A percentile compares a stretch with the other conserved stretches of the same genome.
These are phyloP conservation scores for Clitoria ternatea DNA, from an alignment of 306 rosid species.

Conservation along the genomic window DNA sequence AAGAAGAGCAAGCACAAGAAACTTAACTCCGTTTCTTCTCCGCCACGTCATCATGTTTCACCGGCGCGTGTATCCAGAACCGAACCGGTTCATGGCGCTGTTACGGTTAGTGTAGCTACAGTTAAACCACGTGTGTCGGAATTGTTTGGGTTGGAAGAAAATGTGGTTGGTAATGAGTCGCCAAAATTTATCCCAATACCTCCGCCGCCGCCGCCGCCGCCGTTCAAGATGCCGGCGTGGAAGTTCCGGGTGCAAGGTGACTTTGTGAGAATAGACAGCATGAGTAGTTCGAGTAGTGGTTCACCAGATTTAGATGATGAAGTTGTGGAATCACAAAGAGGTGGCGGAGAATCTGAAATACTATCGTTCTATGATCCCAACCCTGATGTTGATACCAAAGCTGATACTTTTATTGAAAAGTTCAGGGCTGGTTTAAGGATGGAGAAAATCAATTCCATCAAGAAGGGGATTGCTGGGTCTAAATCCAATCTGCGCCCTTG, in stretches of 20 bases:
- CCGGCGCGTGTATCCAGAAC: conserved; percentile 25
- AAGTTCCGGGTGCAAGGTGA: conserved; percentile 61
- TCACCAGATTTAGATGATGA: conserved; percentile 58
- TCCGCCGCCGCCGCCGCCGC: conserved; percentile 69
- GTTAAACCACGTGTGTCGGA: too few species aligned
- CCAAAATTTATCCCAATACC: conserved; percentile 57
- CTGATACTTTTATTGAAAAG: conserved; percentile 65
- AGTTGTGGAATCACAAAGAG: conserved; percentile 35
- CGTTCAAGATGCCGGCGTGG: conserved; percentile 52
- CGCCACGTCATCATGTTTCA: conserved; percentile 16
- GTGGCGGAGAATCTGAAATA: conserved; percentile 29
- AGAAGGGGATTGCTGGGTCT: conserved; percentile 42
- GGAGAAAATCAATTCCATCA: conserved; percentile 70
- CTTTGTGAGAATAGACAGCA: conserved; percentile 65
- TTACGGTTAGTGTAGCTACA: too few species aligned
- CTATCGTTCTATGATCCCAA: conserved; percentile 54
- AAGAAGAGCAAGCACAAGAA: conserved; percentile 54
- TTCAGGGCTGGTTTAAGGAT: conserved; percentile 67
- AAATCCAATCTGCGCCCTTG: conserved; percentile 39
- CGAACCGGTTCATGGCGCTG: conserved; percentile 19
- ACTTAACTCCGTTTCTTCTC: conserved; percentile 14
- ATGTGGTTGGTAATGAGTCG: conserved; percentile 45
- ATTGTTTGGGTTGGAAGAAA: conserved; percentile 25
- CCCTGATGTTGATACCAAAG: conserved; percentile 80
- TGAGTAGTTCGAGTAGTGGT: conserved; percentile 48